These are phyloP conservation scores for Penicillium mononematosum DNA, from an alignment of 495 filamentous ascomycete genomes.

Conservation along the genomic window DNA sequence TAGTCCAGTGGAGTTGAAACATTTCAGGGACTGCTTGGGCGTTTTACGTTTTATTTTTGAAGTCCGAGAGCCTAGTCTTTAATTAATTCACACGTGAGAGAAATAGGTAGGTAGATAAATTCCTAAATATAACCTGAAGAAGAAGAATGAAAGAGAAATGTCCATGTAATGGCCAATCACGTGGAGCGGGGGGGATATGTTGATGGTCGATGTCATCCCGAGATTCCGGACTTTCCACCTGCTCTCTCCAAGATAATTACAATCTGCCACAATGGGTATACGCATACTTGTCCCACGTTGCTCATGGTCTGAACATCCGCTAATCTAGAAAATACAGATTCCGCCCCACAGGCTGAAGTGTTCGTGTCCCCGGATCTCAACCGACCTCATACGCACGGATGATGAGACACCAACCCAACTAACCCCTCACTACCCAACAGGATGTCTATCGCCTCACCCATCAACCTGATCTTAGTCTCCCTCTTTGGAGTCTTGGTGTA, in stretches of 20 bases:
- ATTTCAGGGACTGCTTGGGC: constrained; percentile 13
- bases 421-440: constrained; percentile 29
- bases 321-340: constrained; percentile 14
- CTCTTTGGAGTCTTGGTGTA: constrained; percentile 70
- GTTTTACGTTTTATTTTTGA: constrained; percentile 5
- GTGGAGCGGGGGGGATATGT: constrained; percentile 1
- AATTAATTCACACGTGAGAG: constrained; percentile 5
- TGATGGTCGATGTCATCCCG: constrained; percentile 8
- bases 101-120: not conserved
- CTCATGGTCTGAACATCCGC: constrained; percentile 1
- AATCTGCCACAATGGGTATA: not conserved
- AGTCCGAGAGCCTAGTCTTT: not conserved
- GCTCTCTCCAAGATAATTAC: not conserved
- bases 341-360: constrained; percentile 28
- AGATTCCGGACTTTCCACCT: not conserved
- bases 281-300: not conserved
- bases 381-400: not conserved
- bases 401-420: not conserved
- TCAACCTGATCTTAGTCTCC: constrained; percentile 73
- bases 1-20: constrained; percentile 19
- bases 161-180: constrained; percentile 5
- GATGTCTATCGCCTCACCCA: constrained; percentile 66
- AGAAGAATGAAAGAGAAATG: constrained; percentile 7
- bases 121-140: not conserved
- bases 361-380: constrained; percentile 11